These are phyloP conservation scores for Podila epigama DNA, from an alignment of 192 early-diverging fungal species.

Conservation along the genomic window DNA sequence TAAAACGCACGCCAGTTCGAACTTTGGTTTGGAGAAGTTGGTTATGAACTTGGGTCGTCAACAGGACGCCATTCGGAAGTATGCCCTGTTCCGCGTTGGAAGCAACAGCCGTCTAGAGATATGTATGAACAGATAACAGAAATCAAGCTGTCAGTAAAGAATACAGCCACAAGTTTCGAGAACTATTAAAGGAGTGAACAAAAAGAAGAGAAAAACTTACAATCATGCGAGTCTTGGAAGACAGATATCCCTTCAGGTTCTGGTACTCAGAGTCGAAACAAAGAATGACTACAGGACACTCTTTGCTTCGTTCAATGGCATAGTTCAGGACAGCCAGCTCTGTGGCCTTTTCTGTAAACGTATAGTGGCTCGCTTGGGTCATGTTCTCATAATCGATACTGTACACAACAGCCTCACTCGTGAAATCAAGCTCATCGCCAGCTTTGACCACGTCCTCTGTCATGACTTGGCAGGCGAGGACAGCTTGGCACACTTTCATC, in stretches of 20 bases:
- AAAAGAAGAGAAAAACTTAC: too few relatives aligned
- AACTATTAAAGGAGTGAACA: too few relatives aligned
- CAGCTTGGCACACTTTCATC: slow-evolving; percentile 10
- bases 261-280: slow-evolving; percentile 8
- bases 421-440: slow-evolving; percentile 3
- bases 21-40: not conserved
- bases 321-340: not conserved
- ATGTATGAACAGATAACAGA: too few relatives aligned
- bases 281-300: slow-evolving; percentile 11
- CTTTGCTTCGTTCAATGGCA: slow-evolving; percentile 15
- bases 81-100: not conserved
- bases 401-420: not conserved
- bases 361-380: not conserved
- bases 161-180: too few relatives aligned
- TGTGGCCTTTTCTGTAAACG: not conserved
- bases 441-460: slow-evolving; percentile 19
- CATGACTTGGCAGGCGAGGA: slow-evolving; percentile 12
- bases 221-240: not conserved
- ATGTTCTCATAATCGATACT: slow-evolving; percentile 23
- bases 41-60: not conserved
- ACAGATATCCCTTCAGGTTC: not conserved
- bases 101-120: too few relatives aligned
- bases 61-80: slow-evolving; percentile 5
- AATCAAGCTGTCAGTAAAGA: too few relatives aligned
- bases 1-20: slow-evolving; percentile 10